Evolutionary conservation across 352 stramenopile genomes (phyloP), one percentile per base, ranked within the genome.

Genomic region (Discostella stelligera): DNA sequence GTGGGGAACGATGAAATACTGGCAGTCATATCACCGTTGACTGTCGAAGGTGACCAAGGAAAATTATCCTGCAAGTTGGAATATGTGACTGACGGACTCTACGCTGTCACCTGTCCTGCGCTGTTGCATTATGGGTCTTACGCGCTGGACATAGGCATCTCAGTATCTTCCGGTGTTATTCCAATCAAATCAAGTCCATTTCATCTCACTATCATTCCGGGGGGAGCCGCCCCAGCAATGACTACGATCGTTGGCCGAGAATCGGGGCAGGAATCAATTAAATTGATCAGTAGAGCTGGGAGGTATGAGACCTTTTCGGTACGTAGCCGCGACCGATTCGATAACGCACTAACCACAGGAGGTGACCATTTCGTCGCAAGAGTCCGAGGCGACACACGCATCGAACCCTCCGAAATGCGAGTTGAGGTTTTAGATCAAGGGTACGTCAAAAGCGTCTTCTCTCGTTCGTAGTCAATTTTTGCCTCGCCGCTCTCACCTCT

Each of bases 371-470:
- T 80, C 27, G 56, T 71, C 13, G 52, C 56, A 25, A 64, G 56
- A 71, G 27, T 80, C 5, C 32, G 10, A 49, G 72, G 58, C 18
- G 48, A 80, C 49, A 37, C 21, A 32, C 32, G 59, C 13, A 30
- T 59, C 20, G 46, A 61, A 54, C 14, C 60, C 6, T 44, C 18
- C 6, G 59, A 78, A 11, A 66, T 37, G 46, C 16, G 14, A 21
- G n/a, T 71, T 6, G n/a, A 68, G 6, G 72, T 80, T 1, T 56
- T 75, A 41, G 72, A 75, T 66, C 72, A 80, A 75, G 70, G 46
- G 56, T 74, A 23, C 27, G 56, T 65, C 3, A 27, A 21, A 39
- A 18, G 23, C 48, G 27, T 49, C 27, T 11, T 39, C 53, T 32
- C 23, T 54, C 27, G 20, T 37, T 66, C 23, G 5, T 32, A 32